Evolutionary conservation across 805 yeast genomes (phyloP).

Genomic region (Spathaspora hagerdaliae): DNA sequence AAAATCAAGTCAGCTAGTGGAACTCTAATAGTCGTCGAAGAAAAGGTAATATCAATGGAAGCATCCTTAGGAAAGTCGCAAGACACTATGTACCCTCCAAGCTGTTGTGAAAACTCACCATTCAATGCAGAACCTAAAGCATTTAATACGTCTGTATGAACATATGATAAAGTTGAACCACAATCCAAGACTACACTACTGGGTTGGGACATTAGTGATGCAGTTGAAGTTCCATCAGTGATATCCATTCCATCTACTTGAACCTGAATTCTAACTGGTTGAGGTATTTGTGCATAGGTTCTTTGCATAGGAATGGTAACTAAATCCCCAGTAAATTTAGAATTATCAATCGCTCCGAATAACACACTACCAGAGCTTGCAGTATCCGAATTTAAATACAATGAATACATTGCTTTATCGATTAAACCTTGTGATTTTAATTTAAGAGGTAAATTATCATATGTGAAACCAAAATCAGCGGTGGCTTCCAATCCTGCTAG

Average conservation of each 20-base stretch:
- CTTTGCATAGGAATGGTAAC: conserved; percentile 28
- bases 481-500: conserved; percentile 67
- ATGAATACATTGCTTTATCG: conserved; percentile 30
- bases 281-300: neutral
- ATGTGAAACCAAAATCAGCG: conserved; percentile 19
- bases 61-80: conserved; percentile 30
- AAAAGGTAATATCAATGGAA: conserved; percentile 44
- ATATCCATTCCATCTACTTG: conserved; percentile 40
- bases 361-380: conserved; percentile 29
- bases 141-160: conserved; percentile 35
- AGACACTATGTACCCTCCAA: conserved; percentile 44
- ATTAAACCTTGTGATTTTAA: conserved; percentile 30
- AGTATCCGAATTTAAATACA: conserved; percentile 26
- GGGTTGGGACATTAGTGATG: conserved; percentile 13
- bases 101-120: conserved; percentile 36
- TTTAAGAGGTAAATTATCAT: conserved; percentile 37
- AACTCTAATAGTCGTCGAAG: conserved; percentile 53
- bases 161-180: conserved; percentile 37
- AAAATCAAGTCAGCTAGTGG: conserved; percentile 37
- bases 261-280: conserved; percentile 47
- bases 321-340: conserved; percentile 35
- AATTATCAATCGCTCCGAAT: conserved; percentile 43
- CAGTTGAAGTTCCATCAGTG: conserved; percentile 8
- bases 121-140: conserved; percentile 32
- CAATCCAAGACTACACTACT: conserved; percentile 29